Evolutionary conservation across 1,284 basidiomycete genomes (phyloP), one percentile per base, ranked within the genome.

Genomic region (Neotropicomus parvogracilis): DNA sequence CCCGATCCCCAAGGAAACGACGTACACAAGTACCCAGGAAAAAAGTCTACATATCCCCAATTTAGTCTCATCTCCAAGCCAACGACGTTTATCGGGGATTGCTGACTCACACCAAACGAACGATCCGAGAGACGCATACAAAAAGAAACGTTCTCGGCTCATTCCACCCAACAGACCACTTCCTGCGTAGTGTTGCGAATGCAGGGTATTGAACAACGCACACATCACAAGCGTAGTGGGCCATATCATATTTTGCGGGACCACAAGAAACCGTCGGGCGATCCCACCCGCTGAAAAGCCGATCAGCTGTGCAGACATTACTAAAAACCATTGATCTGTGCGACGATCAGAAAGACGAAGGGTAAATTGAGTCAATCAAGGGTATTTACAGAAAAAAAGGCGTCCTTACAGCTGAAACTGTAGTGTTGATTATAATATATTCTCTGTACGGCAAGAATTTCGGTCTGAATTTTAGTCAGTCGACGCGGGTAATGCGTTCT

Each of bases 151-250:
- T 56, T 74, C 71, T 47, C 79, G 63, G 33, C 71, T 72, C 36
- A 81, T 71, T 24, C 74, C 74, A 1, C 66, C 67, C 16, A 66
- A 59, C 14, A 56, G 64, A 2, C 68, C 70, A 14, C 56, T 63
- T 24, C 80, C 80, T 9, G 76, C 71, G 46, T 75, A 76, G 33
- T 66, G 59, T 44, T 81, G 76, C 4, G 77, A 77, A 53, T 80
- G 79, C 2, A 80, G 66, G 7, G 78, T 79, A 46, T 80, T 81
- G 57, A 81, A 76, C 42, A 81, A 65, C 0, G 79, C 77, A 44
- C 75, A 75, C 24, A 62, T 67, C 11, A 80, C 75, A 4, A 82
- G 67, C 43, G 74, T 75, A 27, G 68, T 65, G 0, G 79, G 79
- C 80, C 80, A 81, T 54, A 81, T 70, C 60, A 70, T 71, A 50